Evolutionary conservation across 441 rosid species (phyloP).

Genomic region (Breynia disticha): DNA sequence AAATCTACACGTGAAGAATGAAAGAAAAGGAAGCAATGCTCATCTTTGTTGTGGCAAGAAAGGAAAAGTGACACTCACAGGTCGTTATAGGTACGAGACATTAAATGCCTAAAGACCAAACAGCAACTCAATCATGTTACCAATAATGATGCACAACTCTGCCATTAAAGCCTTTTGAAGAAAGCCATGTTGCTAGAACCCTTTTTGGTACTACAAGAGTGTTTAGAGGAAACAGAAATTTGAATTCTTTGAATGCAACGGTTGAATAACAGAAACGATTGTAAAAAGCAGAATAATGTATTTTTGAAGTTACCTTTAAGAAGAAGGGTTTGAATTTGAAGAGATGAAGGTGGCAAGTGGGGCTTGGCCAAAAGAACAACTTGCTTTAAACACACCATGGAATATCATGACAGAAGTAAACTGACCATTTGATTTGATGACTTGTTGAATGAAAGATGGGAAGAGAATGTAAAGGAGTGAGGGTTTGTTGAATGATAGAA

Average conservation of each 20-base stretch:
- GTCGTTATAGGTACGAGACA: constrained; percentile 29
- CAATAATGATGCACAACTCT: no score
- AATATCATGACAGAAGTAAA: no score
- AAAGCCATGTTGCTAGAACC: background rate
- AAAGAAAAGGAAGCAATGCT: constrained; percentile 9
- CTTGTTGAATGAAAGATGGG: background rate
- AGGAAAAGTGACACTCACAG: constrained; percentile 30
- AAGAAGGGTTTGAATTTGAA: no score
- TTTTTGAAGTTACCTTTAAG: no score
- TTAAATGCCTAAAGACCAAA: constrained; percentile 19
- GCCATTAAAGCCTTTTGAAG: background rate
- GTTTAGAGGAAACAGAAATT: constrained; percentile 17
- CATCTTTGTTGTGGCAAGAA: constrained; percentile 29
- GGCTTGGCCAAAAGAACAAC: no score
- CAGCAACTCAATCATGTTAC: background rate
- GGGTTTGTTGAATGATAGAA: no score
- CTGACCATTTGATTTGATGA: no score
- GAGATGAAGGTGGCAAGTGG: no score
- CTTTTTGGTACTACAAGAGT: background rate
- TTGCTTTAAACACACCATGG: no score
- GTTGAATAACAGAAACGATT: constrained; percentile 5
- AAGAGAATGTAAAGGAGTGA: constrained; percentile 13
- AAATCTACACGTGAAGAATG: constrained; percentile 9
- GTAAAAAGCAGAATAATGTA: no score
- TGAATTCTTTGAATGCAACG: constrained; percentile 25